These are phyloP conservation scores for Cyamopsis tetragonoloba DNA, from an alignment of 306 rosid species.

Conservation along the genomic window DNA sequence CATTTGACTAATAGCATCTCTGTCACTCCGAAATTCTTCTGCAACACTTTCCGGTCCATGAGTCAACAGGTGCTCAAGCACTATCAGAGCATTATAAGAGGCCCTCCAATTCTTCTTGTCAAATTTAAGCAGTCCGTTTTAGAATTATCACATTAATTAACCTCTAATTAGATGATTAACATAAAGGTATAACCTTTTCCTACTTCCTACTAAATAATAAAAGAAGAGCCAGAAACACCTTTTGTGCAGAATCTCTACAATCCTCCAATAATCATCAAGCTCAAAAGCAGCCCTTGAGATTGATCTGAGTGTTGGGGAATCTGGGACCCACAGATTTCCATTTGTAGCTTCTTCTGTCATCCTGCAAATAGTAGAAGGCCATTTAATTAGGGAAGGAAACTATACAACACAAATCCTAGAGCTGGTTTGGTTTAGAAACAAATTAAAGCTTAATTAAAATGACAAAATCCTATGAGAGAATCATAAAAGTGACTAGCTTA, in stretches of 20 bases:
- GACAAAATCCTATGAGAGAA: neutral
- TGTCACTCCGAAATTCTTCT: constrained; percentile 56
- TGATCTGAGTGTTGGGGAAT: constrained; percentile 51
- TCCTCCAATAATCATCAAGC: constrained; percentile 60
- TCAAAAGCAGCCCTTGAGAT: constrained; percentile 88
- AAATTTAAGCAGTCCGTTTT: constrained; percentile 58
- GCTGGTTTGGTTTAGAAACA: neutral
- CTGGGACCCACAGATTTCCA: constrained; percentile 55
- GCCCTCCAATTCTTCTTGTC: constrained; percentile 69
- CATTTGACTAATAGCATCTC: constrained; percentile 49
- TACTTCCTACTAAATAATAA: neutral
- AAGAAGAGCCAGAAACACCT: constrained; percentile 23
- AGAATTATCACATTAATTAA: neutral
- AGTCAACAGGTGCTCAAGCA: constrained; percentile 62
- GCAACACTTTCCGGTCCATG: constrained; percentile 81
- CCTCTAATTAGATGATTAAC: neutral
- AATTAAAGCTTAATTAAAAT: neutral
- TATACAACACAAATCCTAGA: neutral
- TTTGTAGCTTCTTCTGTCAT: constrained; percentile 71
- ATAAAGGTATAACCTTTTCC: neutral
- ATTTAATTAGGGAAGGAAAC: neutral
- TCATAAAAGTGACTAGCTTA: constrained; percentile 23
- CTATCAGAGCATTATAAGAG: constrained; percentile 60
- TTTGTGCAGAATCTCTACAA: constrained; percentile 35
- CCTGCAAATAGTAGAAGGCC: constrained; percentile 28